Base-by-base conservation (phyloP, 257 asterid species). In the Buddleja alternifolia region DNA sequence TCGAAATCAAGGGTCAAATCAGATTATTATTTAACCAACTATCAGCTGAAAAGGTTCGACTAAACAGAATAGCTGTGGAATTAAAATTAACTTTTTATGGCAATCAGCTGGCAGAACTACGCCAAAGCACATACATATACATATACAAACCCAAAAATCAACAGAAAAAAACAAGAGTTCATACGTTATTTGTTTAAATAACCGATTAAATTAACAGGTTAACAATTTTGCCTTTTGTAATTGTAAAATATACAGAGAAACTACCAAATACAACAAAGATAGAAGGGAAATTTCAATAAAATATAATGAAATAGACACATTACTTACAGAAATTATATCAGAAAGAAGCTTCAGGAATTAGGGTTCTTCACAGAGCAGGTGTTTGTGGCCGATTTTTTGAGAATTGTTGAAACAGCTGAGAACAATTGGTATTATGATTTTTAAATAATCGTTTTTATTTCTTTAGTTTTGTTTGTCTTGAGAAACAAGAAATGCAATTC, bases 401-500 rank as follows among this genome's bases (percentile, higher is more conserved):
- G 42, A 55, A 20, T 17, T 60, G 36, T 23, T 23, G 56, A 25
- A 45, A 14, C n/a, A 5, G 7, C 19, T 14, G 39, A 37, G 29
- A 34, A 34, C 7, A 32, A 25, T 7, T 56, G 44, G 63, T n/a
- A 1, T 29, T 1, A 29, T 4, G 50, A 60, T 19, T 15, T 3
- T 16, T 37, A 15, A 6, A 36, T 0, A 0, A 2, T 10, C 36
- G 1, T 11, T 9, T 12, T 6, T 10, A 10, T 34, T 29, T 29
- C 34, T 34, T 52, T 19, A 2, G 19, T 12, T n/a, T 52, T 9
- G 4, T 16, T 39, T 66, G 62, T 37, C 61, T 66, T 65, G 71
- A 51, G 60, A 66, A 21, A 10, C 72, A 66, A 51, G 72, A 66
- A 66, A 66, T 8, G 1, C 25, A 41, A 8, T 41, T 41, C 11